phyloP scores from a whole-genome alignment of 352 stramenopile species.

The Phytophthora capsici region DNA sequence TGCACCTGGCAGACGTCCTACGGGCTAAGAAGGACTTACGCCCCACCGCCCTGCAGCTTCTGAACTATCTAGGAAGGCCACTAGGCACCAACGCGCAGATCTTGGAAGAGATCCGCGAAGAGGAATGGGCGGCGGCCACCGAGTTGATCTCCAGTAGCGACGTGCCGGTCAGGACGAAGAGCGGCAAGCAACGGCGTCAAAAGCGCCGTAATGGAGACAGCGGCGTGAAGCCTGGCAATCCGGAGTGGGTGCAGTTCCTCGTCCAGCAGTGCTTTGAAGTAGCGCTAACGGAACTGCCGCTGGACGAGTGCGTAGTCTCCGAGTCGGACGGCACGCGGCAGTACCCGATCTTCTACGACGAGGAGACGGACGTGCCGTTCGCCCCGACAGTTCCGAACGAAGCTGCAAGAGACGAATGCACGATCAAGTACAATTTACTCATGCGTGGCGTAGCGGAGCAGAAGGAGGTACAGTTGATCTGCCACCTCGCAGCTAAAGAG shows the following conservation, averaged over 20 bases:
- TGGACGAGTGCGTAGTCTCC: slow-evolving; percentile 52
- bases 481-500: slow-evolving; percentile 59
- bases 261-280: slow-evolving; percentile 75
- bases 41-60: slow-evolving; percentile 40
- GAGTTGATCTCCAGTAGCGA: slow-evolving; percentile 19
- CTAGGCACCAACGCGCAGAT: slow-evolving; percentile 31
- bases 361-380: slow-evolving; percentile 37
- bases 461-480: slow-evolving; percentile 57
- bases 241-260: slow-evolving; percentile 49
- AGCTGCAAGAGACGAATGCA: slow-evolving; percentile 34
- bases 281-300: slow-evolving; percentile 39
- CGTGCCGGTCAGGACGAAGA: slow-evolving; percentile 12
- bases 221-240: slow-evolving; percentile 17
- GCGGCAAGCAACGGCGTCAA: slow-evolving; percentile 18
- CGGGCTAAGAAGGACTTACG: slow-evolving; percentile 40
- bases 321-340: slow-evolving; percentile 45
- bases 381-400: slow-evolving; percentile 38
- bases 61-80: slow-evolving; percentile 39
- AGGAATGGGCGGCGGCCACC: slow-evolving; percentile 43
- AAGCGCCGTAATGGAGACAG: slow-evolving; percentile 27
- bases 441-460: slow-evolving; percentile 15
- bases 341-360: slow-evolving; percentile 61
- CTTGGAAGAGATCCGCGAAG: slow-evolving; percentile 45
- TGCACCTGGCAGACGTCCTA: slow-evolving; percentile 54
- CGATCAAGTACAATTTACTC: slow-evolving; percentile 39